Conservation (phyloP, 2,329 filamentous ascomycete genomes). For the Atkinsonella hypoxylon region DNA sequence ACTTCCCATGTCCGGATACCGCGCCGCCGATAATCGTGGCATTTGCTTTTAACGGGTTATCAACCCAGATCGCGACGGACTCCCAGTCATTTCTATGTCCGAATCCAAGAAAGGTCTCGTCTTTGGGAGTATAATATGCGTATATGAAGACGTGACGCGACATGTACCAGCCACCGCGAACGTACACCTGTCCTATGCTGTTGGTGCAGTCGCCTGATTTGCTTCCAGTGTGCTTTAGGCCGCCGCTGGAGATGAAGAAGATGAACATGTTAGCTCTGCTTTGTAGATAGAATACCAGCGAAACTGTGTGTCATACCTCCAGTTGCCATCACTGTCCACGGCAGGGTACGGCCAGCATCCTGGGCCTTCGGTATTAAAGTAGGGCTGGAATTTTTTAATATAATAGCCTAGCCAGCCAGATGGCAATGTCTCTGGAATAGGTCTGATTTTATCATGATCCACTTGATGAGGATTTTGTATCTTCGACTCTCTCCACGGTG, state of each 20-base stretch:
- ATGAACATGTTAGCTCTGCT: no score
- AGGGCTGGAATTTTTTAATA: neutral
- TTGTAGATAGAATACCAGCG: neutral
- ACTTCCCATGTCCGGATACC: neutral
- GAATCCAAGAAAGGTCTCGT: neutral
- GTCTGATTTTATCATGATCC: no score
- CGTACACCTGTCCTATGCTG: neutral
- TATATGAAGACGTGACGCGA: neutral
- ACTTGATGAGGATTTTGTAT: no score
- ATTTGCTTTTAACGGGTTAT: fast-evolving
- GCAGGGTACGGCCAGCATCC: constrained; percentile 1
- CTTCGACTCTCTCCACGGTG: no score
- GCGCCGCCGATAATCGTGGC: neutral
- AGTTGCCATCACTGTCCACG: neutral
- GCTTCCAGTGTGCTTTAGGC: neutral
- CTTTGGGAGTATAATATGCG: neutral
- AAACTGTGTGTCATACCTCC: neutral
- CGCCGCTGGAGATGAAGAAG: neutral
- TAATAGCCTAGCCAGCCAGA: no score
- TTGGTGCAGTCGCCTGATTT: neutral
- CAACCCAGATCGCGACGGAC: neutral
- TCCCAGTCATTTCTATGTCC: neutral
- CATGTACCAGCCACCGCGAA: neutral
- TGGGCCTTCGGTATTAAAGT: neutral
- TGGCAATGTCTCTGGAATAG: no score